A percentile compares a stretch with the other conserved stretches of the same genome.
phyloP scores from a whole-genome alignment of 2,329 filamentous ascomycete genomes.

The Tolypocladium sp. region DNA sequence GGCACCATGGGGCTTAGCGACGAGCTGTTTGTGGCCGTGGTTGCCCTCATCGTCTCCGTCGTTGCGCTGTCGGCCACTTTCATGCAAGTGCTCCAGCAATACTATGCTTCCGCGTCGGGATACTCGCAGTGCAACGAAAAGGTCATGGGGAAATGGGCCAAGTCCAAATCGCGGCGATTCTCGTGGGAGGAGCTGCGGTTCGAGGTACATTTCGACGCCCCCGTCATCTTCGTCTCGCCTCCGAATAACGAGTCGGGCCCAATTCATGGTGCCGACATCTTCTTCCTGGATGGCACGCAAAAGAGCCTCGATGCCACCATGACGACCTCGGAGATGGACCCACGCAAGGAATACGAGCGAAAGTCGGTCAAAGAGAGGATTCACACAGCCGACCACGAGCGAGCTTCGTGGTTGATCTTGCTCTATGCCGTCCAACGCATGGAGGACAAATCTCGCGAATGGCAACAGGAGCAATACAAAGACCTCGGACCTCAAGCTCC shows the following conservation, averaged over 20 bases:
- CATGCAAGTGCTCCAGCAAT: slow-evolving; percentile 41
- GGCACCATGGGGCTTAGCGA: slow-evolving; percentile 5
- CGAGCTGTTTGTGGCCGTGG: slow-evolving; percentile 29
- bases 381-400: slow-evolving; percentile 47
- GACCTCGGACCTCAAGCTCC: slow-evolving; percentile 10
- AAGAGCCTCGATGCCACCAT: slow-evolving; percentile 25
- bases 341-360: slow-evolving; percentile 14
- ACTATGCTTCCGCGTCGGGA: slow-evolving; percentile 38
- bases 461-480: slow-evolving; percentile 29
- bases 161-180: slow-evolving; percentile 29
- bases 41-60: slow-evolving; percentile 37
- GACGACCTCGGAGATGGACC: slow-evolving; percentile 21
- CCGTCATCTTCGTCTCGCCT: slow-evolving; percentile 40
- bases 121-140: slow-evolving; percentile 37
- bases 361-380: slow-evolving; percentile 24
- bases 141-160: slow-evolving; percentile 38
- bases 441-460: slow-evolving; percentile 36
- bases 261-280: slow-evolving; percentile 19
- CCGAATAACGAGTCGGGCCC: slow-evolving; percentile 30
- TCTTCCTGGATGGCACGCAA: slow-evolving; percentile 27
- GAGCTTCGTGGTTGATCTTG: slow-evolving; percentile 44
- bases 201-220: slow-evolving; percentile 38
- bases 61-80: slow-evolving; percentile 35
- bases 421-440: slow-evolving; percentile 40
- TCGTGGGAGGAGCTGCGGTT: slow-evolving; percentile 35